Evolutionary conservation across 495 filamentous ascomycete species (phyloP), one percentile per base, ranked within the genome.

Genomic region (Astrocystis sublimbata): DNA sequence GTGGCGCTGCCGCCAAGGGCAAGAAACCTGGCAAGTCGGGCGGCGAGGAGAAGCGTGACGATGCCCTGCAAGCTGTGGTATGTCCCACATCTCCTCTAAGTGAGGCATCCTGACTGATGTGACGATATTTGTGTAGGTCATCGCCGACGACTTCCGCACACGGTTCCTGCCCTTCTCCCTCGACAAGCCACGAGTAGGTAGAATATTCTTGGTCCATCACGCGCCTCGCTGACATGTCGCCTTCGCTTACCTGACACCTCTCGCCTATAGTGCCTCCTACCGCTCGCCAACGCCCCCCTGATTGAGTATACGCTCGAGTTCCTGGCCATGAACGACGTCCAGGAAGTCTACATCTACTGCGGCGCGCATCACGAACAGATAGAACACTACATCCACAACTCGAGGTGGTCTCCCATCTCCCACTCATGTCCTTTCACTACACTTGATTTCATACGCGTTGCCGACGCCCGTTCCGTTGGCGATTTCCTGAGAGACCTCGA

Each of bases 301-400:
- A 96, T 99, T 76, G 93, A 98, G 76, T 97, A 99, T 73, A 97
- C 93, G 3, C 86, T 97, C 63, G 94, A 99, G 72, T 97, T 94
- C 73, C 88, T 99, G 0, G 93, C 93, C 51, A 91, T 91, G 83
- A 90, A 93, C 36, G 93, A 93, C 33, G 91, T 97, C 1, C 85
- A 93, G 62, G 92, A 97, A 36, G 87, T 97, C 40, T 94, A 91
- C 70, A 82, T 99, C 61, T 98, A 96, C 74, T 93, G 88, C 63
- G 91, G 92, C 43, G 87, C 90, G 23, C 94, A 99, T 71, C 89
- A 88, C n/a, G 88, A 93, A 41, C 84, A 93, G 68, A 80, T 99
- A 61, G 94, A 97, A 75, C 80, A 83, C 68, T 94, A 96, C 70
- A 88, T 98, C 71, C 71, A 82, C 63, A 67, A 76, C 23, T 81